Conservation (phyloP, 1,284 basidiomycete genomes). For the Leccinum griseonigrum region DNA sequence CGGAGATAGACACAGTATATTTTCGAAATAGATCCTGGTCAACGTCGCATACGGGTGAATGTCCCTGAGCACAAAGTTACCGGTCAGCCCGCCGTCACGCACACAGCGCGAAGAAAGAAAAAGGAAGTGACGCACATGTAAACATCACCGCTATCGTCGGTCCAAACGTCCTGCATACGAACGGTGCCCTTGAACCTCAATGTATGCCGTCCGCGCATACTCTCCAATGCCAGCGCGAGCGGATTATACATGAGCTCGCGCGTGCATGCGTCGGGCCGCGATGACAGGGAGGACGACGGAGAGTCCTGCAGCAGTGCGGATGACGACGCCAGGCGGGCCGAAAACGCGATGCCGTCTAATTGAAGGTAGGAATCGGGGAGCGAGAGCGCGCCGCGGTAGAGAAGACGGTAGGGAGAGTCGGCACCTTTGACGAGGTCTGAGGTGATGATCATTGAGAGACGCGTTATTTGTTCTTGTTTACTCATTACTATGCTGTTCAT, state of each 20-base stretch:
- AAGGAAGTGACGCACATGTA: conserved; percentile 44
- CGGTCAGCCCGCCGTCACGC: neutral
- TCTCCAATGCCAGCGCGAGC: conserved; percentile 70
- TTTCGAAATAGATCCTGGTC: conserved; percentile 66
- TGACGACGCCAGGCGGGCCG: conserved; percentile 33
- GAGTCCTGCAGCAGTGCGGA: conserved; percentile 38
- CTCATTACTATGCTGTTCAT: neutral
- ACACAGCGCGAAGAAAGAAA: neutral
- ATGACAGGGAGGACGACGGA: conserved; percentile 21
- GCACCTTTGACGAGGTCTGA: neutral
- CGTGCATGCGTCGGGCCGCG: conserved; percentile 28
- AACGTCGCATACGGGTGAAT: conserved; percentile 65
- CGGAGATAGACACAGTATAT: conserved; percentile 57
- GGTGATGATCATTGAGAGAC: neutral
- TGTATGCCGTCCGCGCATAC: conserved; percentile 72
- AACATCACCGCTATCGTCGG: conserved; percentile 60
- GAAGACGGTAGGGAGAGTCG: conserved; percentile 43
- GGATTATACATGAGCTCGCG: conserved; percentile 59
- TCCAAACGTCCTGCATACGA: conserved; percentile 50
- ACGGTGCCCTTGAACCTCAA: conserved; percentile 57
- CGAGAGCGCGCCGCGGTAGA: conserved; percentile 73
- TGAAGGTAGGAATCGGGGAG: conserved; percentile 70
- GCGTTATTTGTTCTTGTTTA: neutral
- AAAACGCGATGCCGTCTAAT: conserved; percentile 73
- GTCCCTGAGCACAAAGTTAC: conserved; percentile 44